Conservation (phyloP, 495 filamentous ascomycete genomes). For the Lepraria neglecta region DNA sequence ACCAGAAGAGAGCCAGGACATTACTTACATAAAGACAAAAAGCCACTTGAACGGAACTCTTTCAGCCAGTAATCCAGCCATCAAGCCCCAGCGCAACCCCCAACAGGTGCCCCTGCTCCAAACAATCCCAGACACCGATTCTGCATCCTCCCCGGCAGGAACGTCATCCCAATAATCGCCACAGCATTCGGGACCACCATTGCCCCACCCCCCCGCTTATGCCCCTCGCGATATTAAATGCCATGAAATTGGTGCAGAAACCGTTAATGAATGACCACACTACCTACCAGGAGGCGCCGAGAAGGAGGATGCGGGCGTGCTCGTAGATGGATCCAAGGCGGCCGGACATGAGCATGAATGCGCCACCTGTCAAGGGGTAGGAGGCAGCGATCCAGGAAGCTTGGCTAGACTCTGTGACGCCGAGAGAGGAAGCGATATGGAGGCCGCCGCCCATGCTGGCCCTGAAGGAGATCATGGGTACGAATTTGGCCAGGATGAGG, state of each 20-base stretch:
- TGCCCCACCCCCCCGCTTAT: constrained; percentile 41
- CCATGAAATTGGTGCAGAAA: constrained; percentile 41
- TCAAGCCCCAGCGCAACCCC: constrained; percentile 41
- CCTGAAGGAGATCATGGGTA: constrained; percentile 32
- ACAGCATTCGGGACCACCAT: constrained; percentile 46
- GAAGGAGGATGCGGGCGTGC: constrained; percentile 40
- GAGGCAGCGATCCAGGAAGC: constrained; percentile 33
- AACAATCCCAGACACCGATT: constrained; percentile 48
- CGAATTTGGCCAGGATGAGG: constrained; percentile 24
- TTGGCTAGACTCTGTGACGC: constrained; percentile 24
- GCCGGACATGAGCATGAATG: constrained; percentile 30
- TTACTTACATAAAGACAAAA: constrained; percentile 43
- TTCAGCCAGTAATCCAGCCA: constrained; percentile 41
- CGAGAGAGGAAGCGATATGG: constrained; percentile 25
- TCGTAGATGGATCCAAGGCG: constrained; percentile 47
- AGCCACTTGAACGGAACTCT: constrained; percentile 44
- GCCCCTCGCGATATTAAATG: constrained; percentile 38
- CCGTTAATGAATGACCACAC: constrained; percentile 37
- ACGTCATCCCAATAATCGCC: constrained; percentile 42
- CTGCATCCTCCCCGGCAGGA: constrained; percentile 40
- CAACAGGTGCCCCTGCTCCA: constrained; percentile 44
- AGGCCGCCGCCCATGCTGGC: constrained; percentile 31
- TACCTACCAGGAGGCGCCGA: constrained; percentile 37
- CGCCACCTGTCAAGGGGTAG: constrained; percentile 36
- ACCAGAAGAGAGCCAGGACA: neutral